These are phyloP conservation scores for Mallotus repandus DNA, from an alignment of 441 rosid genomes.

Conservation along the genomic window DNA sequence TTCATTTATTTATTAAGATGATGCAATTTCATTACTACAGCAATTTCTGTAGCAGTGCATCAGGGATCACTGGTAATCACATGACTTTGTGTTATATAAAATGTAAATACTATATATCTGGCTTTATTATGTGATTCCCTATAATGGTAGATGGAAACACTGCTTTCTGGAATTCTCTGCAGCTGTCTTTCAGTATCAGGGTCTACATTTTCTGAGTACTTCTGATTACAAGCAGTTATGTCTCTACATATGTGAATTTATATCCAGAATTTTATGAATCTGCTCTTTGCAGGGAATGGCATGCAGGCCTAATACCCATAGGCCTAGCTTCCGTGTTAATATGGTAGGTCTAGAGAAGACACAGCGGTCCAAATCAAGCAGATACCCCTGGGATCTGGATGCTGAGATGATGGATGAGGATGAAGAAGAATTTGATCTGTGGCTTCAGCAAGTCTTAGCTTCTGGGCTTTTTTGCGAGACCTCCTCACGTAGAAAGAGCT, in stretches of 20 bases:
- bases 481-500: conserved; percentile 87
- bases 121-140: neutral
- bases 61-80: neutral
- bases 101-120: neutral
- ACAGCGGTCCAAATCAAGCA: conserved; percentile 77
- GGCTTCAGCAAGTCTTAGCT: conserved; percentile 97
- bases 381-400: conserved; percentile 91
- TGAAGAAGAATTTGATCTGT: conserved; percentile 84
- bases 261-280: neutral
- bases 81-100: neutral
- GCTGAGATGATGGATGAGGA: conserved; percentile 95
- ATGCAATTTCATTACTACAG: neutral
- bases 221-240: no score
- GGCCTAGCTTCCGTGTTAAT: conserved; percentile 97
- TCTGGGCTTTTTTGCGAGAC: conserved; percentile 94
- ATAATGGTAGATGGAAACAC: neutral
- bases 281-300: conserved; percentile 76
- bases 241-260: neutral
- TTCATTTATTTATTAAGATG: neutral
- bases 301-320: conserved; percentile 92
- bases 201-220: no score
- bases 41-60: neutral
- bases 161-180: neutral
- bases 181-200: neutral
- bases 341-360: conserved; percentile 92